Conservation (phyloP, 2,329 filamentous ascomycete species). For the Cercospora zeina region DNA sequence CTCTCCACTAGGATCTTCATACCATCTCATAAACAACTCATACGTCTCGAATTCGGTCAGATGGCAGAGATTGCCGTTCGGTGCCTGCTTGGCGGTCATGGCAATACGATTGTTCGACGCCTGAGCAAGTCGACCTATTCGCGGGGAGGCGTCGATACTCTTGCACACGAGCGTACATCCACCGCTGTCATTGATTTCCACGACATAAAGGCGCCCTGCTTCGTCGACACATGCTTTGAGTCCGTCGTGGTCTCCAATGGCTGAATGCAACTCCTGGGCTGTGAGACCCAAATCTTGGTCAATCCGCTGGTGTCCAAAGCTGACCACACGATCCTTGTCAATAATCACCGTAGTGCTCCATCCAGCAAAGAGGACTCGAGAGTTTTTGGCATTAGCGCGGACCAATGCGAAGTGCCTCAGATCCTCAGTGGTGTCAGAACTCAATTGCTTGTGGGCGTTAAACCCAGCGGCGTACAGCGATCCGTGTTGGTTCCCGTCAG, state of each 20-base stretch:
- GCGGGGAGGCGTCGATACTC: constrained; percentile 25
- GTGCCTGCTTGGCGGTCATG: constrained; percentile 34
- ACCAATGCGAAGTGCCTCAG: constrained; percentile 20
- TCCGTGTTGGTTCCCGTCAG: neutral
- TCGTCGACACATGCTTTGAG: constrained; percentile 34
- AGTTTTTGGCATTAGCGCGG: neutral
- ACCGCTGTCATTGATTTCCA: constrained; percentile 10
- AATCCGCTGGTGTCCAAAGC: constrained; percentile 26
- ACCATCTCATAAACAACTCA: constrained; percentile 34
- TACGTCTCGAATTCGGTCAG: constrained; percentile 36
- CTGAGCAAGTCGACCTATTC: constrained; percentile 32
- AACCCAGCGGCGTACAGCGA: constrained; percentile 32
- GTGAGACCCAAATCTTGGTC: constrained; percentile 17
- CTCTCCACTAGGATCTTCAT: constrained; percentile 30
- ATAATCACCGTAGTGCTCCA: constrained; percentile 39
- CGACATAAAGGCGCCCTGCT: constrained; percentile 31
- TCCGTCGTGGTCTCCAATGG: constrained; percentile 40
- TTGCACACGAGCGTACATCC: constrained; percentile 11
- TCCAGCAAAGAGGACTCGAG: constrained; percentile 34
- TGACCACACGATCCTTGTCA: constrained; percentile 13
- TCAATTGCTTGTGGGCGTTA: constrained; percentile 37
- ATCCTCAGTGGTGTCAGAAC: constrained; percentile 21
- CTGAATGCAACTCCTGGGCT: constrained; percentile 15
- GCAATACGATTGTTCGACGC: constrained; percentile 38
- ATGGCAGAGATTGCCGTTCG: constrained; percentile 32